Evolutionary conservation across 1,139 yeast genomes (phyloP).

Genomic region (Taphrina populina): DNA sequence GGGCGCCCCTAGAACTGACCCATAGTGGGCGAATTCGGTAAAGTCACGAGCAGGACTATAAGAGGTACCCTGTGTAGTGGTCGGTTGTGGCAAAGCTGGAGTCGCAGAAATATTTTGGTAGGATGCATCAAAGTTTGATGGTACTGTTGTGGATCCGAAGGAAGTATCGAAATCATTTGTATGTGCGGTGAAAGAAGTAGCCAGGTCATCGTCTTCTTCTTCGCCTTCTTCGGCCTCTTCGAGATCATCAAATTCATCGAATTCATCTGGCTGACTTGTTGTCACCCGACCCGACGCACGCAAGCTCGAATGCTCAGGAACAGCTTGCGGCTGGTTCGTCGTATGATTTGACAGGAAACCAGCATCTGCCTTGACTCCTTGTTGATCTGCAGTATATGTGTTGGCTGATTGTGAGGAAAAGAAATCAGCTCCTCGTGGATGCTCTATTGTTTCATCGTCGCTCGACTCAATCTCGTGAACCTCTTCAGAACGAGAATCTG

Average conservation of each 20-base stretch:
- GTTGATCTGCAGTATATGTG: no score
- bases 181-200: slow-evolving; percentile 13
- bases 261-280: slow-evolving; percentile 7
- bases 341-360: no score
- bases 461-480: slow-evolving; percentile 27
- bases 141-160: slow-evolving; percentile 13
- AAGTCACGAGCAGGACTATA: slow-evolving; percentile 27
- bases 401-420: no score
- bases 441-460: slow-evolving; percentile 27
- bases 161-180: slow-evolving; percentile 26
- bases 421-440: slow-evolving; percentile 20
- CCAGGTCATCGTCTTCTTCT: slow-evolving; percentile 22
- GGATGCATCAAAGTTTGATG: slow-evolving; percentile 12
- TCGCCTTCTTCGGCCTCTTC: slow-evolving; percentile 31
- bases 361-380: no score
- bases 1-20: slow-evolving; percentile 19
- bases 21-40: slow-evolving; percentile 29
- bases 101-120: neutral
- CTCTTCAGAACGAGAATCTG: slow-evolving; percentile 3
- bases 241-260: slow-evolving; percentile 31
- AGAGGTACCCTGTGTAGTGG: slow-evolving; percentile 3
- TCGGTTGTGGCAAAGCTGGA: neutral
- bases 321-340: no score
- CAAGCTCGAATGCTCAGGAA: no score
- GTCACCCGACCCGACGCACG: neutral